Percentiles rank a stretch among this genome's conserved stretches.
Conservation (phyloP, 768 basidiomycete species). For the Galerina sulciceps region DNA sequence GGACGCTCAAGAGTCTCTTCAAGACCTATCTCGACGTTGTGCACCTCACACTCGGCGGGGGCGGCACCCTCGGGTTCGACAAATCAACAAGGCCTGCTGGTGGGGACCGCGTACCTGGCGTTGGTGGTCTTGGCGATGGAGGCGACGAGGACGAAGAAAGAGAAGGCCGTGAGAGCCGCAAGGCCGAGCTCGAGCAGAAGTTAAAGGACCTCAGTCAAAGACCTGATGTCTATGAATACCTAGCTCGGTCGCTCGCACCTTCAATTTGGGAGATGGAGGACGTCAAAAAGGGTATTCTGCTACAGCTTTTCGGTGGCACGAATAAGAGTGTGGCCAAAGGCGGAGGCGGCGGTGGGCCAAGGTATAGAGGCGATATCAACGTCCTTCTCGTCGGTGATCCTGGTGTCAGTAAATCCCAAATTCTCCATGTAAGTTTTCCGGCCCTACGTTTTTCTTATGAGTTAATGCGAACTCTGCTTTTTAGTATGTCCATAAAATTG, state of each 20-base stretch:
- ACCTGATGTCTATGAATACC: slow-evolving; percentile 85
- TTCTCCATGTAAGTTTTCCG: slow-evolving; percentile 69
- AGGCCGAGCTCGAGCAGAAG: slow-evolving; percentile 80
- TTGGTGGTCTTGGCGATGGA: slow-evolving; percentile 73
- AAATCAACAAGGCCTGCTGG: slow-evolving; percentile 74
- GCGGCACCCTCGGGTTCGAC: slow-evolving; percentile 76
- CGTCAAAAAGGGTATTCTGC: slow-evolving; percentile 96
- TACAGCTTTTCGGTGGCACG: slow-evolving; percentile 97
- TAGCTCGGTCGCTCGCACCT: slow-evolving; percentile 87
- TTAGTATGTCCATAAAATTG: slow-evolving; percentile 98
- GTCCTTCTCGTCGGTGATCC: slow-evolving; percentile 97
- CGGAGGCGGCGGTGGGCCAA: slow-evolving; percentile 93
- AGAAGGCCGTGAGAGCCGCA: slow-evolving; percentile 47
- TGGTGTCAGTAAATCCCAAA: slow-evolving; percentile 95
- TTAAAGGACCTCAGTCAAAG: slow-evolving; percentile 72
- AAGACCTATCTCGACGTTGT: slow-evolving; percentile 98
- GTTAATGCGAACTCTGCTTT: neutral
- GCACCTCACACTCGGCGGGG: slow-evolving; percentile 81
- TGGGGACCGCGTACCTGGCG: slow-evolving; percentile 69
- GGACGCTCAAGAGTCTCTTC: slow-evolving; percentile 93
- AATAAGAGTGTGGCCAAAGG: slow-evolving; percentile 94
- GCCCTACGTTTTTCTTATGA: neutral
- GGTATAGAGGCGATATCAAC: slow-evolving; percentile 98
- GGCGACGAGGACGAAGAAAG: slow-evolving; percentile 44
- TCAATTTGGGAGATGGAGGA: slow-evolving; percentile 99